Evolutionary conservation across 2,329 filamentous ascomycete genomes (phyloP), one percentile per base, ranked within the genome.

Genomic region (Helotiales sp.): DNA sequence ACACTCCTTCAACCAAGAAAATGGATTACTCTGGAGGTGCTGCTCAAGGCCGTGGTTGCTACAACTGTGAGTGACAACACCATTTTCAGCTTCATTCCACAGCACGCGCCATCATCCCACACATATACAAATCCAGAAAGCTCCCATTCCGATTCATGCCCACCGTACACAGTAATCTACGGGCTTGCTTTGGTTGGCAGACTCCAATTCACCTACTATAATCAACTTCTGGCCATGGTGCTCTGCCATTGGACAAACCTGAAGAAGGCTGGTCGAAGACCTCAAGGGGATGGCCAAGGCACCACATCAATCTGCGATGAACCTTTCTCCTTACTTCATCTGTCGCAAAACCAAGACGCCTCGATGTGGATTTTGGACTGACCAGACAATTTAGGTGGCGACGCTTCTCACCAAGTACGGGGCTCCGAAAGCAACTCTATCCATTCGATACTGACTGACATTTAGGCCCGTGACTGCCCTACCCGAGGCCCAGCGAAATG

Each of bases 401-500:
- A 88, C 74, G 80, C 83, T 66, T 84, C 83, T 69, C 89, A 91
- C 75, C 87, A 90, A 86, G 87, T 89, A 87, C 44, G 60, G 42
- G 72, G 71, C 67, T 55, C 72, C 30, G 9, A 27, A 42, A 33
- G 7, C 22, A 31, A 17, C 12, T 42, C 25, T 10, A 19, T 63
- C 58, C 60, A 13, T 8, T 56, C 30, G 31, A 66, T 62, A 53
- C 57, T 67, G 55, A 66, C 44, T 3, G 15, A 46, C 40, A n/a
- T 55, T 5, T 60, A 91, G 89, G 89, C 90, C 71, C 89, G 90
- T 71, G 90, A 93, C 72, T 95, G 90, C 83, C 90, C 90, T 71
- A 91, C 86, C 81, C 89, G 89, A 78, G 89, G 89, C 69, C 86
- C 87, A 69, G 85, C 89, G 69, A 92, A 91, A 77, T 93, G 89